Base-by-base conservation (phyloP, 2,329 filamentous ascomycete genomes). In the Apiospora marii region DNA sequence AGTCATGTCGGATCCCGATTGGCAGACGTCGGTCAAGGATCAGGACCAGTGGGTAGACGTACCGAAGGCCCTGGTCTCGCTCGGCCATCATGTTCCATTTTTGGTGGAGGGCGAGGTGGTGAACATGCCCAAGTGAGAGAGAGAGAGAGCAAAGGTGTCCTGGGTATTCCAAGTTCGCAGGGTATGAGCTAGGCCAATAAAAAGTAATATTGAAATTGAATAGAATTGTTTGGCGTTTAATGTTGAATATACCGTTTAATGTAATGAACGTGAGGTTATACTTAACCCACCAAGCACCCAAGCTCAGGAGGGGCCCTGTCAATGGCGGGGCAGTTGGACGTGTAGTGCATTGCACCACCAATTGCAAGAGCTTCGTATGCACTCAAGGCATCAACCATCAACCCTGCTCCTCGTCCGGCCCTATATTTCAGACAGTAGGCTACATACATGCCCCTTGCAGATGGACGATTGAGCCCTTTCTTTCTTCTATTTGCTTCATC, bases 1-100 rank as follows among this genome's bases (percentile, higher is more conserved):
- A 6, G 64, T 80, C 24, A 73, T 78, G 58, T 41, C 76, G 10
- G 78, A 80, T 70, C 78, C 78, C 8, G 79, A 78, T 16, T 81
- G 77, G 77, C 43, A 61, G 12, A 67, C 16, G 10, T 68, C 76
- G 0, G 68, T 80, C n/a, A 75, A 77, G 70, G 74, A 80, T 68
- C 74, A 80, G 73, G 77, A 79, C n/a, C 73, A 80, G 24, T 80
- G 78, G 77, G 76, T 79, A 71, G 77, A 80, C 71, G 75, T 74
- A 8, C 73, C 74, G 1, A 79, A 72, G 72, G 77, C 78, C 4
- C 75, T 80, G 72, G 58, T 78, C 24, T 78, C 79, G 4, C 69
- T 79, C 7, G 76, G 78, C 41, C 74, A 79, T 70, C 64, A 67
- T 48, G 78, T 76, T 1, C 74, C 78, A 4, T 81, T 78, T 64